Percentiles rank a stretch among this genome's conserved stretches.
Conservation (phyloP, 805 yeast genomes). For the Cyberlindnera mississippiensis region DNA sequence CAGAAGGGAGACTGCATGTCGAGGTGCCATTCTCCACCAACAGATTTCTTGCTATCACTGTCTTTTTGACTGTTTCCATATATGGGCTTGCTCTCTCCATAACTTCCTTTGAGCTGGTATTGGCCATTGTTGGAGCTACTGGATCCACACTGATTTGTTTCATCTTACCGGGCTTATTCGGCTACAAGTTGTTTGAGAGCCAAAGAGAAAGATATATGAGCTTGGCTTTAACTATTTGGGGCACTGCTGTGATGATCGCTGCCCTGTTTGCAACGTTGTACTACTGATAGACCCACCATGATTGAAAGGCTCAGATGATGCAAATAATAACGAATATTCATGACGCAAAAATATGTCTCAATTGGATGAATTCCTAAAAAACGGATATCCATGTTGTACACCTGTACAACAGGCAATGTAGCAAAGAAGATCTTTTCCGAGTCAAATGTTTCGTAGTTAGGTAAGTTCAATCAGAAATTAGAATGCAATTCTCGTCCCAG, state of each 20-base stretch:
- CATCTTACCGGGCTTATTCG: constrained; percentile 75
- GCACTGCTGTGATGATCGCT: constrained; percentile 64
- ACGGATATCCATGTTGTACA: constrained; percentile 20
- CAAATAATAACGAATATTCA: too few relatives aligned
- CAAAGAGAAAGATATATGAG: constrained; percentile 43
- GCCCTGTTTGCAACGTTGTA: constrained; percentile 45
- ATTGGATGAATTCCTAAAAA: neutral
- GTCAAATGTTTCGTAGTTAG: neutral
- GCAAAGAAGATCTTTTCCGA: neutral
- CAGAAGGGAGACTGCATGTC: constrained; percentile 18
- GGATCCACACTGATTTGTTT: constrained; percentile 80
- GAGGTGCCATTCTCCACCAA: constrained; percentile 43
- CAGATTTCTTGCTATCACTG: constrained; percentile 47
- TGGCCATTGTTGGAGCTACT: constrained; percentile 77
- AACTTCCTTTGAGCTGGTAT: constrained; percentile 60
- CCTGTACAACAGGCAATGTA: constrained; percentile 14
- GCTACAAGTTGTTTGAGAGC: constrained; percentile 43
- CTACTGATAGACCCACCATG: too few relatives aligned
- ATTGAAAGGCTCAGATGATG: too few relatives aligned
- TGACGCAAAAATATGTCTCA: too few relatives aligned
- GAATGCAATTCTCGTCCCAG: constrained; percentile 71
- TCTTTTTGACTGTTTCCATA: constrained; percentile 41
- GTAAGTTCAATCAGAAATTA: constrained; percentile 18
- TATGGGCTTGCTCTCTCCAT: constrained; percentile 57
- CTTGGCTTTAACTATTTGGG: constrained; percentile 59